A percentile compares a stretch with the other conserved stretches of the same genome.
Conservation (phyloP, 306 rosid species). For the Crotalaria pallida region DNA sequence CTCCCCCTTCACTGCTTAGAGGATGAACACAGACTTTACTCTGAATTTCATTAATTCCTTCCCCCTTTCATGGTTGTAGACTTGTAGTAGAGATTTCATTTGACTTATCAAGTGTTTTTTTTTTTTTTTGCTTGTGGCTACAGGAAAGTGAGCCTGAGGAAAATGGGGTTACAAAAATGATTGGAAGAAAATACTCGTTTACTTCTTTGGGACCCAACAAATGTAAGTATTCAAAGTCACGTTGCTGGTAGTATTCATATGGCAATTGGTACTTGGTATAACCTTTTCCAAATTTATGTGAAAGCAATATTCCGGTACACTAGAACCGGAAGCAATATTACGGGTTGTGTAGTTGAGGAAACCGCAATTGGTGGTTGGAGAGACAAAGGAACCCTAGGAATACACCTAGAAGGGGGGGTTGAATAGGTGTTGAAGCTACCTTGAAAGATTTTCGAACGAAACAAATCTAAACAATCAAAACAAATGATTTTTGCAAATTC, state of each 20-base stretch:
- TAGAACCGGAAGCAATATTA: no score
- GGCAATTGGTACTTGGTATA: not conserved
- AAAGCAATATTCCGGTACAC: no score
- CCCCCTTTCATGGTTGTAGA: not conserved
- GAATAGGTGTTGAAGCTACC: no score
- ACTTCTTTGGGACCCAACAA: constrained; percentile 92
- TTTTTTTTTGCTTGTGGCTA: constrained; percentile 40
- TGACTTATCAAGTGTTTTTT: constrained; percentile 21
- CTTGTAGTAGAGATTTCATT: not conserved
- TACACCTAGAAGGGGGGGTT: no score
- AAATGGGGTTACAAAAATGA: constrained; percentile 90
- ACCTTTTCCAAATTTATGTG: not conserved
- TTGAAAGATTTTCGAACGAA: no score
- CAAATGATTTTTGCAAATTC: no score
- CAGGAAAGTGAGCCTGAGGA: constrained; percentile 95
- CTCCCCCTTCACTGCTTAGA: no score
- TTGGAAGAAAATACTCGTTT: constrained; percentile 90
- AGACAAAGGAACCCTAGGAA: no score
- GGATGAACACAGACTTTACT: no score
- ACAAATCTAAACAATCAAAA: no score
- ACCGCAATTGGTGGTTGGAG: no score
- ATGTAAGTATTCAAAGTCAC: constrained; percentile 53
- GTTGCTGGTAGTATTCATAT: not conserved
- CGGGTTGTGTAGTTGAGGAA: no score
- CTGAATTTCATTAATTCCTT: not conserved